phyloP scores from a whole-genome alignment of 805 yeast genomes.

The Ascoidea tarda region DNA sequence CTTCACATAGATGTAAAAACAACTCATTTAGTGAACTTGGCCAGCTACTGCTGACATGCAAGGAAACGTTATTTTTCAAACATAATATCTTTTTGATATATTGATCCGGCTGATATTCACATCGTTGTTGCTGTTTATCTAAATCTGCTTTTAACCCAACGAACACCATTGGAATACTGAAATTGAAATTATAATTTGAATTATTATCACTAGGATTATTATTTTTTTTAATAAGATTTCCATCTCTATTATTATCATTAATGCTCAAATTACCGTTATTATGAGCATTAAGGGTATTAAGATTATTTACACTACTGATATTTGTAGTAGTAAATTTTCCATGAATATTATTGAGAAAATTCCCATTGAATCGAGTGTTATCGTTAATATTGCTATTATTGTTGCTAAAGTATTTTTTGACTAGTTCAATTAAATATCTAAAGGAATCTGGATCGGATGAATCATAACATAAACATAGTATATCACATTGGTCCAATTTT shows the following conservation, averaged over 20 bases:
- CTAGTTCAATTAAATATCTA: slow-evolving; percentile 61
- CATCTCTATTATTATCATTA: no score
- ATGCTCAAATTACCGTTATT: no score
- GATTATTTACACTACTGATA: no score
- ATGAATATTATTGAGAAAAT: no score
- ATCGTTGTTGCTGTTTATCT: slow-evolving; percentile 89
- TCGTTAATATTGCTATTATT: slow-evolving; percentile 20
- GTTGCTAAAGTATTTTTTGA: slow-evolving; percentile 40
- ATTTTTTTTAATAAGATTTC: no score
- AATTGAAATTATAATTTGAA: no score
- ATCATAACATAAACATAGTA: slow-evolving; percentile 79
- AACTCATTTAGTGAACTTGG: slow-evolving; percentile 72
- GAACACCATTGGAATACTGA: slow-evolving; percentile 61
- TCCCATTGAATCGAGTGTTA: no score
- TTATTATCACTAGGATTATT: no score
- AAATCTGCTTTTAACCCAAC: slow-evolving; percentile 93
- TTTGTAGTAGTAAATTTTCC: no score
- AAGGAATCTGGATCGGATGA: slow-evolving; percentile 95
- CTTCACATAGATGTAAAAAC: slow-evolving; percentile 77
- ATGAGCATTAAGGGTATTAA: not conserved
- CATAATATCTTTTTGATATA: slow-evolving; percentile 46
- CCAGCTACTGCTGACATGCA: slow-evolving; percentile 90
- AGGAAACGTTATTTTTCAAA: slow-evolving; percentile 52
- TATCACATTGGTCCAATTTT: slow-evolving; percentile 78
- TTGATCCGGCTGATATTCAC: slow-evolving; percentile 75